A percentile compares a stretch with the other conserved stretches of the same genome.
phyloP scores from a whole-genome alignment of 2,329 filamentous ascomycete genomes.

The Claviceps sp. region DNA sequence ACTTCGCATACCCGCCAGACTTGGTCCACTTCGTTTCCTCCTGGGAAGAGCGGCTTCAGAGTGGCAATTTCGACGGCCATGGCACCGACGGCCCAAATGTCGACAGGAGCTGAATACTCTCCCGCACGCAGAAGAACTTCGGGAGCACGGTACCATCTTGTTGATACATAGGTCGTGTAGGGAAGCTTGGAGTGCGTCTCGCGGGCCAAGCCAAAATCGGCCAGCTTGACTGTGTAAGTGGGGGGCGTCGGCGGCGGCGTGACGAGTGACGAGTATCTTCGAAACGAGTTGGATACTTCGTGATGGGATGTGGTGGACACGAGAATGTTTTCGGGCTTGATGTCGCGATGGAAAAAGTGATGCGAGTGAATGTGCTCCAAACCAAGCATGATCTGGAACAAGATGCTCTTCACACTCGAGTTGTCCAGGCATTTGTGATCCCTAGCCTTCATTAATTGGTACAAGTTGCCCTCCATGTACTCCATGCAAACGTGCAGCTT shows the following conservation, averaged over 20 bases:
- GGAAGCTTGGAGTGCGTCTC: conserved; percentile 94
- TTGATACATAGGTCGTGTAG: conserved; percentile 97
- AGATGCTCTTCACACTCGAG: conserved; percentile 87
- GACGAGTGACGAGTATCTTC: conserved; percentile 82
- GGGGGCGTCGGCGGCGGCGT: conserved; percentile 92
- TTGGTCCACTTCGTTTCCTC: conserved; percentile 96
- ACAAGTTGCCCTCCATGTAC: conserved; percentile 98
- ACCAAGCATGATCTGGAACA: conserved; percentile 92
- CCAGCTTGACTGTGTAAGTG: conserved; percentile 92
- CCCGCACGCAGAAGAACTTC: conserved; percentile 88
- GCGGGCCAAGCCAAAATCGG: conserved; percentile 92
- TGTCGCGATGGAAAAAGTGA: conserved; percentile 96
- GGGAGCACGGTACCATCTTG: conserved; percentile 92
- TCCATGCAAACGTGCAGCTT: conserved; percentile 98
- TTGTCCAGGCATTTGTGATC: conserved; percentile 91
- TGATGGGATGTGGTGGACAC: conserved; percentile 81
- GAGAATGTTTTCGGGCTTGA: conserved; percentile 97
- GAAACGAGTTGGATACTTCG: conserved; percentile 74
- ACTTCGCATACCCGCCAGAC: conserved; percentile 98
- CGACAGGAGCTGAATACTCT: conserved; percentile 93
- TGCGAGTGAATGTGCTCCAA: conserved; percentile 96
- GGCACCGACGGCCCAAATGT: conserved; percentile 96
- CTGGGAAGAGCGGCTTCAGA: conserved; percentile 89
- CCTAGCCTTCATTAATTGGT: conserved; percentile 96
- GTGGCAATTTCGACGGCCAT: conserved; percentile 99